Evolutionary conservation across 495 filamentous ascomycete genomes (phyloP), one percentile per base, ranked within the genome.

Genomic region (Daldinia bambusicola): DNA sequence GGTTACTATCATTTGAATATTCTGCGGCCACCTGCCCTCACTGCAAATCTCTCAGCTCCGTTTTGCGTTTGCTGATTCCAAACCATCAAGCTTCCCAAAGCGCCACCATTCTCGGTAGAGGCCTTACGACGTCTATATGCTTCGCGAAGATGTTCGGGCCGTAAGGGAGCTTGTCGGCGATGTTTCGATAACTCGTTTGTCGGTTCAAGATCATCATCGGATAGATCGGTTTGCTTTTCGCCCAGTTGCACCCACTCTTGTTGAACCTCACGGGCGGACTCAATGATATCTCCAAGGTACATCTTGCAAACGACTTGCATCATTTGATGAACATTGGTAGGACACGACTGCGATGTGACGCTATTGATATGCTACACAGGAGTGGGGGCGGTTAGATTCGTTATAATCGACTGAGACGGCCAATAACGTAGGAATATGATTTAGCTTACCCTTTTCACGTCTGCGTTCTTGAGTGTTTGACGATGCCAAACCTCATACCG

Each of bases 301-400:
- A 93, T 85, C 78, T 97, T 97, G 36, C 91, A 89, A 61, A 92
- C 92, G 2, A 90, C 88, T 55, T 91, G 91, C 72, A 97, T 90
- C 26, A 90, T 92, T 20, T 90, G 90, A 41, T 95, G 89, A 31
- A 97, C 90, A 55, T 86, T 89, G 13, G 87, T 84, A 4, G 93
- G 90, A 3, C 94, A 93, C 18, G 92, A 95, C 78, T 97, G 94
- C 0, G 91, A 93, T 12, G 96, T 89, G 43, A 93, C 93, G 70
- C 94, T 92, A 72, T 97, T 97, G 76, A 93, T 88, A 69, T 93
- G 90, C 82, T 92, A 32, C 32, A 37, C 16, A 55, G 76, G 16
- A 32, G 18, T 52, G 31, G 9, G 7, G 18, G 36, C 50, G 7
- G 72, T 81, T 75, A 81, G 75, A 53, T 18, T 62, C n/a, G 55